A percentile compares a stretch with the other conserved stretches of the same genome.
phyloP scores from a whole-genome alignment of 1,139 yeast genomes.

The Geotrichum citri-aurantii region DNA sequence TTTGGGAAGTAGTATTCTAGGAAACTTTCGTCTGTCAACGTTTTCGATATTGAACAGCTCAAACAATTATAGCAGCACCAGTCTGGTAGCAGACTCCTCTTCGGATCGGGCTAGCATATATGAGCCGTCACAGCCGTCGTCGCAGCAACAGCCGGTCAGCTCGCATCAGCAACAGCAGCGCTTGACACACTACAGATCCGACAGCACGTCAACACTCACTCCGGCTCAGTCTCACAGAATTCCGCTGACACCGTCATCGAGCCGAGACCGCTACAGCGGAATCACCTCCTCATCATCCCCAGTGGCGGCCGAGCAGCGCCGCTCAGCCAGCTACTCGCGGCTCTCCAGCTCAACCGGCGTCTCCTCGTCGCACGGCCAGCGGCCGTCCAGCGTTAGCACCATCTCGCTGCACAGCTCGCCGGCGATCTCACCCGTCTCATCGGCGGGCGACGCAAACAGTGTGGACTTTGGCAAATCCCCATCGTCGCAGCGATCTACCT shows the following conservation, averaged over 20 bases:
- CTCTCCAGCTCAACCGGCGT: neutral
- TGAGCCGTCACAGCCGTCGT: neutral
- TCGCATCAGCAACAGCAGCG: neutral
- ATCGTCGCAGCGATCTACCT: neutral
- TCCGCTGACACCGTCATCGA: neutral
- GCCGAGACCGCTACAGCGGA: conserved; percentile 11
- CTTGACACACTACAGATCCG: conserved; percentile 2
- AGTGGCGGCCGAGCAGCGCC: neutral
- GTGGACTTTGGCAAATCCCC: no score
- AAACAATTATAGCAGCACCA: conserved; percentile 4
- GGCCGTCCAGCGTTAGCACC: conserved; percentile 1
- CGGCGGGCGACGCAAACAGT: neutral
- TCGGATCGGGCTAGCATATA: neutral
- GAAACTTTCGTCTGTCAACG: conserved; percentile 29
- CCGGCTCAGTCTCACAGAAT: neutral
- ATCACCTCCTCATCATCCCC: conserved; percentile 11
- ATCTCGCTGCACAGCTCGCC: neutral
- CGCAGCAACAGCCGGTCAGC: neutral
- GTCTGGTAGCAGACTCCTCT: neutral
- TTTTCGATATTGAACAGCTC: conserved; percentile 20
- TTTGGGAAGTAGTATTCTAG: conserved; percentile 28
- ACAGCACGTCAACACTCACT: neutral
- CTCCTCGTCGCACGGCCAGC: conserved; percentile 2
- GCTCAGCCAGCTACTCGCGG: conserved; percentile 3
- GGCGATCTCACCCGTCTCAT: neutral